Conservation (phyloP, 768 basidiomycete genomes). For the Trametes meyenii region DNA sequence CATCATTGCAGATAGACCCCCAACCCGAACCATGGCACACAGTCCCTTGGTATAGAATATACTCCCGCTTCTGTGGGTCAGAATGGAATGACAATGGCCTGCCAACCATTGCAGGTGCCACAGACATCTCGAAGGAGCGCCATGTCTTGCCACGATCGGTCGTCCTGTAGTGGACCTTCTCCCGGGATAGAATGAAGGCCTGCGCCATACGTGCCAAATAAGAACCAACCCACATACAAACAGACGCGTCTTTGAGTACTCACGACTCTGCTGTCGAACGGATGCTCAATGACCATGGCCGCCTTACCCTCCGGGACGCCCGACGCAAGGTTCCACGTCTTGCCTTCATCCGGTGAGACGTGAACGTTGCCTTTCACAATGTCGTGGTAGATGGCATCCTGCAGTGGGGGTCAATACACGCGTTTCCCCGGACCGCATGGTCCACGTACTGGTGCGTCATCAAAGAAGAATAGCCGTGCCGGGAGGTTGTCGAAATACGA, state of each 20-base stretch:
- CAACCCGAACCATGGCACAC: constrained; percentile 55
- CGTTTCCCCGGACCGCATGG: constrained; percentile 11
- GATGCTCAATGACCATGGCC: constrained; percentile 81
- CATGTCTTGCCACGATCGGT: constrained; percentile 87
- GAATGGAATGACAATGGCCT: constrained; percentile 88
- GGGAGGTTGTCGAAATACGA: constrained; percentile 73
- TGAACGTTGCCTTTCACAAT: constrained; percentile 64
- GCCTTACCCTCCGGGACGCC: constrained; percentile 63
- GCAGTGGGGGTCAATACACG: constrained; percentile 5
- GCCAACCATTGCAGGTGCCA: constrained; percentile 57
- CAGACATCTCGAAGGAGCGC: constrained; percentile 74
- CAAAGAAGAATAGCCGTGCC: constrained; percentile 84
- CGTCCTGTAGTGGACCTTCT: constrained; percentile 83
- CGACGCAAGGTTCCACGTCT: constrained; percentile 53
- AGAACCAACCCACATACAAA: neutral
- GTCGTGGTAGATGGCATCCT: constrained; percentile 86
- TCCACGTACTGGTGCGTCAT: constrained; percentile 80
- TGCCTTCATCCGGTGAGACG: constrained; percentile 89
- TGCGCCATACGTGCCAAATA: constrained; percentile 32
- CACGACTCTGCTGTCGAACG: constrained; percentile 78
- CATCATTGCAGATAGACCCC: constrained; percentile 67
- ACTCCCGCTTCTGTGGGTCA: constrained; percentile 64
- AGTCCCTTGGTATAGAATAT: constrained; percentile 81
- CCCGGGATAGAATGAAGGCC: constrained; percentile 85
- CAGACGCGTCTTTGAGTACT: constrained; percentile 27